Evolutionary conservation across 495 filamentous ascomycete species (phyloP).

Genomic region (Zalerion maritima): DNA sequence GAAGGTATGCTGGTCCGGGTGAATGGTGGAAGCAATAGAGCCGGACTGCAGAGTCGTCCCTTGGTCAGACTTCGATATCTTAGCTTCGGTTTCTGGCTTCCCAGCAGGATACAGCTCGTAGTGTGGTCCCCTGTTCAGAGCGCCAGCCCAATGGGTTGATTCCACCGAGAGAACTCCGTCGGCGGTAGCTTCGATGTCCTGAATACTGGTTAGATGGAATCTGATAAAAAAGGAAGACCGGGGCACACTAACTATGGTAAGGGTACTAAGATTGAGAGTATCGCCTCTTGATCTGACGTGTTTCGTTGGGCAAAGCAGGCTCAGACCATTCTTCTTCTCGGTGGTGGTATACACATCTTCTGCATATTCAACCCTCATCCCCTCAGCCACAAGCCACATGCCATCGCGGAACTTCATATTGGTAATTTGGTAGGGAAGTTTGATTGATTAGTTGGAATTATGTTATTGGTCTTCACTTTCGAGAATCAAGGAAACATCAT

Average conservation of each 20-base stretch:
- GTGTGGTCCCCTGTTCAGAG: constrained; percentile 42
- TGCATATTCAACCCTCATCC: constrained; percentile 36
- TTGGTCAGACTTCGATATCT: constrained; percentile 31
- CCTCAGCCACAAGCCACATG: constrained; percentile 37
- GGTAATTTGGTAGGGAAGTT: no score
- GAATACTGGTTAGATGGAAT: constrained; percentile 10
- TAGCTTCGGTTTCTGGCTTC: constrained; percentile 27
- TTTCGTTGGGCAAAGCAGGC: constrained; percentile 34
- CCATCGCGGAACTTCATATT: constrained; percentile 36
- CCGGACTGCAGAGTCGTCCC: constrained; percentile 43
- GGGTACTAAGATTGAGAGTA: constrained; percentile 39
- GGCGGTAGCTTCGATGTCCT: constrained; percentile 38
- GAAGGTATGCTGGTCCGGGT: constrained; percentile 37
- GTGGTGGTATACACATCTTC: constrained; percentile 36
- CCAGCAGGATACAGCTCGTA: constrained; percentile 45
- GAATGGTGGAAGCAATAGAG: constrained; percentile 36
- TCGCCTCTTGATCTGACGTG: constrained; percentile 35
- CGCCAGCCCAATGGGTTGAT: constrained; percentile 48
- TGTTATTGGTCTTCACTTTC: no score
- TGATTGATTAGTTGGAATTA: no score
- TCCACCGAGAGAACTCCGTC: constrained; percentile 49
- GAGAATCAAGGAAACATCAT: no score
- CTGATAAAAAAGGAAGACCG: not conserved
- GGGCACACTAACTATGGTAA: constrained; percentile 24
- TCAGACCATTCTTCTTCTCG: constrained; percentile 21